phyloP scores from a whole-genome alignment of 495 filamentous ascomycete species.

The Ascodesmis nigricans region DNA sequence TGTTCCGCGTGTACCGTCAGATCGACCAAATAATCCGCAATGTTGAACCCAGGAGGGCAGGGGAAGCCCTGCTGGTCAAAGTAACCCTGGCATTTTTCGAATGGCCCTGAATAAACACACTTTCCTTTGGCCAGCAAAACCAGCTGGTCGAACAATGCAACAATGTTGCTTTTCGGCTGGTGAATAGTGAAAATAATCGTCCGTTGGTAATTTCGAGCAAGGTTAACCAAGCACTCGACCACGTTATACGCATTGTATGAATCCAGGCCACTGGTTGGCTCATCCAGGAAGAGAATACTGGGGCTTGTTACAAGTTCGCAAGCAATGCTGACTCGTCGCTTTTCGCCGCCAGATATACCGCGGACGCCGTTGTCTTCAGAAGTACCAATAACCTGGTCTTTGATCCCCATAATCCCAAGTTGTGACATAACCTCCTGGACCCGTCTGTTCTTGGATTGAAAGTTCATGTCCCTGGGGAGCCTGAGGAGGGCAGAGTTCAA shows the following conservation, averaged over 20 bases:
- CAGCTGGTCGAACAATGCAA: conserved; percentile 88
- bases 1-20: conserved; percentile 74
- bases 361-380: conserved; percentile 89
- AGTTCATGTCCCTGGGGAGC: conserved; percentile 75
- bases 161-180: conserved; percentile 98
- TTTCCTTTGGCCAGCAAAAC: conserved; percentile 75
- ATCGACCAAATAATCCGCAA: conserved; percentile 92
- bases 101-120: conserved; percentile 80
- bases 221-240: conserved; percentile 79
- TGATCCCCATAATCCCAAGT: conserved; percentile 77
- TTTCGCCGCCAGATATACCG: conserved; percentile 92
- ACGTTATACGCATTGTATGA: conserved; percentile 95
- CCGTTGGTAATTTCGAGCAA: conserved; percentile 86
- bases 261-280: conserved; percentile 88
- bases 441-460: conserved; percentile 61
- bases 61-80: conserved; percentile 77
- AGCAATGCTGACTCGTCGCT: conserved; percentile 85
- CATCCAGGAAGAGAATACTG: conserved; percentile 90
- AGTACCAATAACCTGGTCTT: conserved; percentile 72
- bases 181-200: conserved; percentile 98
- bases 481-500: conserved; percentile 78
- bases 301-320: conserved; percentile 96
- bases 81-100: conserved; percentile 73
- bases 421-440: conserved; percentile 88
- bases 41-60: conserved; percentile 94